These are phyloP conservation scores for Aphanomyces euteiches DNA, from an alignment of 352 stramenopile genomes.

Conservation along the genomic window DNA sequence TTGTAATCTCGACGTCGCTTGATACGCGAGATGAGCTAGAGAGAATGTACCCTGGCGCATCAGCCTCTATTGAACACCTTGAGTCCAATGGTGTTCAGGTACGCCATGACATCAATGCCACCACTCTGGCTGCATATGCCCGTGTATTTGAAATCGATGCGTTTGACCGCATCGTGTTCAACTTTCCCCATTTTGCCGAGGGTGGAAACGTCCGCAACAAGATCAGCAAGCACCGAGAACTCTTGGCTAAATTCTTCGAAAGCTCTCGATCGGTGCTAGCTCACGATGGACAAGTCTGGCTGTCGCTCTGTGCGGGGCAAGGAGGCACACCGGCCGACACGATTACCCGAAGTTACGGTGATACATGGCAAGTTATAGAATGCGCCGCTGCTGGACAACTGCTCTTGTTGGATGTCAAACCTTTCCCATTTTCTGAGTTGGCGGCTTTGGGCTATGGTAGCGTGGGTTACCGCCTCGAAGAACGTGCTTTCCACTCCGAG, in stretches of 20 bases:
- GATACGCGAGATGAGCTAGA: constrained; percentile 59
- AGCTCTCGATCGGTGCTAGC: constrained; percentile 54
- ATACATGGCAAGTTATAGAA: constrained; percentile 78
- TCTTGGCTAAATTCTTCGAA: constrained; percentile 69
- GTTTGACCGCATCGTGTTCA: constrained; percentile 81
- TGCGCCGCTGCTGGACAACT: constrained; percentile 53
- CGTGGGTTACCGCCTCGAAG: constrained; percentile 68
- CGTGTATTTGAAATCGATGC: not conserved
- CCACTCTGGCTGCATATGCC: constrained; percentile 45
- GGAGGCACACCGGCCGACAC: constrained; percentile 63
- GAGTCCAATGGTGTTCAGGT: constrained; percentile 44
- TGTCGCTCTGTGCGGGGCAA: constrained; percentile 72
- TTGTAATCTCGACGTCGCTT: constrained; percentile 53
- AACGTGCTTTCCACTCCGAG: constrained; percentile 64
- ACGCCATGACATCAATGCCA: constrained; percentile 66
- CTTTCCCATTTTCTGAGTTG: constrained; percentile 55
- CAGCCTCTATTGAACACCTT: constrained; percentile 50
- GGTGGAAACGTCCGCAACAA: constrained; percentile 71
- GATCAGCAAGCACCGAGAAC: constrained; percentile 73
- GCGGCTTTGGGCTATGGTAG: constrained; percentile 62
- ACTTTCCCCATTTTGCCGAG: constrained; percentile 77
- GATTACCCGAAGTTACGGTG: constrained; percentile 48
- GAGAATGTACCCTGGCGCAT: constrained; percentile 64
- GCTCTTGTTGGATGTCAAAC: constrained; percentile 55
- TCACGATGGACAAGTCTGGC: constrained; percentile 62